Base-by-base conservation (phyloP, 169 alveolate genomes). In the Eimeria brunetti region DNA sequence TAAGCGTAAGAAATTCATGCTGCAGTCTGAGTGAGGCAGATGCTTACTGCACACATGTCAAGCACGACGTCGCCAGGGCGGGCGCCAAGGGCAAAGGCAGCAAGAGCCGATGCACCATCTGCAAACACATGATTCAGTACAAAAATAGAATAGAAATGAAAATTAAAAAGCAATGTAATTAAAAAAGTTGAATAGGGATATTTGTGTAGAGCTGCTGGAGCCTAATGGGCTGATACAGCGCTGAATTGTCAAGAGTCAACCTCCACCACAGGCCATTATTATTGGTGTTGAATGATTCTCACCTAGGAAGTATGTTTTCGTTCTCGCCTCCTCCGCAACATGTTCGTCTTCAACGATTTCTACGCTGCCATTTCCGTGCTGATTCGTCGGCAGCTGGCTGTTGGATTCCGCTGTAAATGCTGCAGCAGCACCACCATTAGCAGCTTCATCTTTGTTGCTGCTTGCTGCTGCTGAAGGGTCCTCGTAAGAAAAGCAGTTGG, bases 31-130 rank as follows among this genome's bases (percentile, higher is more conserved):
- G 51, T 2, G 24, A 36, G 41, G 62, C 56, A 41, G 76, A 20
- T 8, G 20, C 6, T 56, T 53, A 91, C 95, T 38, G 95, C 95
- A 60, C 95, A 91, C 90, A 76, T 81, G 73, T 91, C 95, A 60
- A 91, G 95, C 60, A 91, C 90, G n/a, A 81, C 75, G 14, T 91
- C 95, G 18, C 95, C 95, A 2, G 95, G 95, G 5, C 83, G 80
- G n/a, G 88, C 95, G 27, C 56, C 84, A 27, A 91, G 90, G 67
- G 46, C 49, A 56, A 44, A 91, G 30, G 91, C 95, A 8, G 95
- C 95, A 41, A 91, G 88, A 64, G 95, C 95, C 14, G 95, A 91
- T 12, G 95, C 95, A 12, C 95, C 95, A 44, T 91, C 95, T 91
- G 91, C 67, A 41, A 46, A 22, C 33, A 41, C 80, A 30, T 27